Conservation (phyloP, 805 yeast genomes). For the Candida manassasensis region DNA sequence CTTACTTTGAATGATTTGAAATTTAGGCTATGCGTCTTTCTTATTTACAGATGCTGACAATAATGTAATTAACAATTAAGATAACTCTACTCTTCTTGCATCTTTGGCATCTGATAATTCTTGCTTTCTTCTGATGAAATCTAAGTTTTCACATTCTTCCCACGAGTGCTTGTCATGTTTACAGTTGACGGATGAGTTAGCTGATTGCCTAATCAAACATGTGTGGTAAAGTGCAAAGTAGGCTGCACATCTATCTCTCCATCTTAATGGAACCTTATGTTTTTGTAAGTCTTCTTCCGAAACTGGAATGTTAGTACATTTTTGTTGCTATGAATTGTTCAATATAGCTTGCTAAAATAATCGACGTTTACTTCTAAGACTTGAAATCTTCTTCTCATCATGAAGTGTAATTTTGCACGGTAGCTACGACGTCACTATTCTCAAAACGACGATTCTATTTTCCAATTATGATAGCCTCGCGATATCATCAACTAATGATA, state of each 20-base stretch:
- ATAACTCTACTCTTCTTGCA: constrained; percentile 24
- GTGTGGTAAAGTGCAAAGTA: constrained; percentile 42
- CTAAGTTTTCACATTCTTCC: constrained; percentile 81
- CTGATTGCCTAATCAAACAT: constrained; percentile 40
- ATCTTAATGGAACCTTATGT: constrained; percentile 69
- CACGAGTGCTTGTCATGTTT: constrained; percentile 74
- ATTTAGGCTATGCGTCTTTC: neutral
- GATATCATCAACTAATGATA: too few relatives aligned
- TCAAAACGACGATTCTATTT: too few relatives aligned
- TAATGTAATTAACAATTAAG: neutral
- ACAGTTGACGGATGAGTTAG: constrained; percentile 49
- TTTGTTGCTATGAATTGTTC: too few relatives aligned
- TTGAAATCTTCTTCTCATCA: too few relatives aligned
- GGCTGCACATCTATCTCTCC: constrained; percentile 80
- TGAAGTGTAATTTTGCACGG: too few relatives aligned
- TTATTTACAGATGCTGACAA: neutral
- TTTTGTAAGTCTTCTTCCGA: constrained; percentile 81
- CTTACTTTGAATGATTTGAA: too few relatives aligned
- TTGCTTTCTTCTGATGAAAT: constrained; percentile 73
- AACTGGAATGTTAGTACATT: constrained; percentile 40
- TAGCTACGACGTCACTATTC: too few relatives aligned
- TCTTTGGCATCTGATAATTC: constrained; percentile 59
- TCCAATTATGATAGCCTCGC: too few relatives aligned
- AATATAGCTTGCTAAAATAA: too few relatives aligned
- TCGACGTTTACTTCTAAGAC: too few relatives aligned